phyloP scores from a whole-genome alignment of 108 stramenopile species.

The Poteriospumella lacustris region DNA sequence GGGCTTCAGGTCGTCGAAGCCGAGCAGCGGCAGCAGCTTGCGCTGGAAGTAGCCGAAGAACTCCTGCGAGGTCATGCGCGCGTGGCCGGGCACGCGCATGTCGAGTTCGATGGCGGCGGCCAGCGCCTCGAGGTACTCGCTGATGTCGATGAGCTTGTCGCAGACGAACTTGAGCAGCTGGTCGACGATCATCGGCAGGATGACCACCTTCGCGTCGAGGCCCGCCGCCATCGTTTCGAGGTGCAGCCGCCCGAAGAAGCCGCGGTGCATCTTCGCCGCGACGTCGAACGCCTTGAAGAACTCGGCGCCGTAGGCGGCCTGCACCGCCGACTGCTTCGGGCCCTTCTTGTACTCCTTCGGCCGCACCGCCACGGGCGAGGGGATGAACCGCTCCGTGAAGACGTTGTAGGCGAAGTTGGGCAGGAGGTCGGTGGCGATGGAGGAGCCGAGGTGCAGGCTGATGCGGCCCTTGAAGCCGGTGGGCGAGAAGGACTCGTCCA shows the following conservation, averaged over 20 bases:
- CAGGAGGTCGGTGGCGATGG: slow-evolving; percentile 50
- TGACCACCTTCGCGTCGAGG: background rate
- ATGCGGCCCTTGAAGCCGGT: slow-evolving; percentile 41
- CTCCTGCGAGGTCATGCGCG: background rate
- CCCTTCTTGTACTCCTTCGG: background rate
- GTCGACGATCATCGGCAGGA: slow-evolving; percentile 37
- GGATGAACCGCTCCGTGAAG: slow-evolving; percentile 41
- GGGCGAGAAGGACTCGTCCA: slow-evolving; percentile 42
- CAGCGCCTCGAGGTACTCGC: slow-evolving; percentile 16
- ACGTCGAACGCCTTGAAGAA: background rate
- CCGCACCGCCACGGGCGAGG: slow-evolving; percentile 34
- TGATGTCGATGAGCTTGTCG: slow-evolving; percentile 37
- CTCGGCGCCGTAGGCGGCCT: background rate
- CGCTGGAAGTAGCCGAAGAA: slow-evolving; percentile 40
- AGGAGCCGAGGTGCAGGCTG: slow-evolving; percentile 35
- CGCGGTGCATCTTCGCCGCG: background rate
- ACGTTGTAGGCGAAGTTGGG: slow-evolving; percentile 46
- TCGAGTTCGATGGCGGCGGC: background rate
- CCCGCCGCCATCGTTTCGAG: background rate
- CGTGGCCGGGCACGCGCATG: background rate
- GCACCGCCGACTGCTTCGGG: background rate
- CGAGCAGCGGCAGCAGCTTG: slow-evolving; percentile 39
- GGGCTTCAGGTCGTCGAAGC: slow-evolving; percentile 46
- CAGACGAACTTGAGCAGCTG: slow-evolving; percentile 33
- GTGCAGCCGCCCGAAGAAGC: slow-evolving; percentile 46